Evolutionary conservation across 306 rosid species (phyloP).

Genomic region (Trichosanthes cucumerina): DNA sequence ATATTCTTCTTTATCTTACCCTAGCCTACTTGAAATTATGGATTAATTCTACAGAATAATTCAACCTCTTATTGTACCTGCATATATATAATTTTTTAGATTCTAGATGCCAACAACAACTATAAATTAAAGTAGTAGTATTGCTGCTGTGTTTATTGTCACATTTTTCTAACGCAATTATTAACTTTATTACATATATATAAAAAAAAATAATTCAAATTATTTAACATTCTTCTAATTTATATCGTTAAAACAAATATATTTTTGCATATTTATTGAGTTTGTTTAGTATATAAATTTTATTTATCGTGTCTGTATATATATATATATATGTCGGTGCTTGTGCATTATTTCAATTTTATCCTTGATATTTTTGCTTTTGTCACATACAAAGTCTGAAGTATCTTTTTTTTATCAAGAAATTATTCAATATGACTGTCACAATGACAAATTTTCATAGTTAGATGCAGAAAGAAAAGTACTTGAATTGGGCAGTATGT

Average conservation of each 20-base stretch:
- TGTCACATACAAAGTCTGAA: slow-evolving; percentile 3
- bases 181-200: background rate
- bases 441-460: too few species aligned
- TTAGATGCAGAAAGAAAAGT: too few species aligned
- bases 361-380: background rate
- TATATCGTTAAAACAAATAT: background rate
- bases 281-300: too few species aligned
- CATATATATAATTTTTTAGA: background rate
- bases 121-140: background rate
- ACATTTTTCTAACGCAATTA: background rate
- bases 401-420: background rate
- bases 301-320: background rate
- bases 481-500: too few species aligned
- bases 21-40: background rate
- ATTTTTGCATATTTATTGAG: background rate
- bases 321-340: background rate
- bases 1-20: background rate
- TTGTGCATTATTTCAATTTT: background rate
- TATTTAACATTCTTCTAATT: background rate
- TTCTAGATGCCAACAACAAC: slow-evolving; percentile 3
- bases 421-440: too few species aligned
- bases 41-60: slow-evolving; percentile 6
- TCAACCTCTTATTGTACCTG: background rate
- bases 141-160: background rate
- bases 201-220: background rate